These are phyloP conservation scores for Alternaria gansuensis DNA, from an alignment of 2,329 filamentous ascomycete genomes.

Conservation along the genomic window DNA sequence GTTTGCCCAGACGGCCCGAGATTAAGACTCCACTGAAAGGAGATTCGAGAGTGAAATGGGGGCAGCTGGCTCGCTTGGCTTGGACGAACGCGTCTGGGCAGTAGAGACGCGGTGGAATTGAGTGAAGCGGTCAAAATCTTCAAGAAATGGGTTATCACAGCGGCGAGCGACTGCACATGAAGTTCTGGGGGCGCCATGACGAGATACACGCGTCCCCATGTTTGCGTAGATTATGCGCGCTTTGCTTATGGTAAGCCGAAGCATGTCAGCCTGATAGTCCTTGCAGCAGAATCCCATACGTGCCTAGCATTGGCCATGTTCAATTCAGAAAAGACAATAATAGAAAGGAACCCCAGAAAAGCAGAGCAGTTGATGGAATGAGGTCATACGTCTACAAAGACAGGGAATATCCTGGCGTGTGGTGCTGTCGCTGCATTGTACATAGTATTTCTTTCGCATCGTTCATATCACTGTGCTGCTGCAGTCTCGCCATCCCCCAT, in stretches of 20 bases:
- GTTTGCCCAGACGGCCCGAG: slow-evolving; percentile 20
- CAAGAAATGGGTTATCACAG: background rate
- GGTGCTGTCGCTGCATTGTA: background rate
- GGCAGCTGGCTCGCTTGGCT: slow-evolving; percentile 2
- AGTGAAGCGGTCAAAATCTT: background rate
- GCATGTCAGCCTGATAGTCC: background rate
- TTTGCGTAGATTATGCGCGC: background rate
- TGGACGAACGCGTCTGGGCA: background rate
- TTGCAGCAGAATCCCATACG: background rate
- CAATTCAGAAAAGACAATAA: background rate
- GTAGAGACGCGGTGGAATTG: background rate
- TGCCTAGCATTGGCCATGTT: slow-evolving; percentile 1
- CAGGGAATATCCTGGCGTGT: background rate
- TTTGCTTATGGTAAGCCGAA: slow-evolving; percentile 3
- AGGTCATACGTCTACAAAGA: background rate
- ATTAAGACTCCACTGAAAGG: slow-evolving; percentile 19
- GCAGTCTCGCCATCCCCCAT: background rate
- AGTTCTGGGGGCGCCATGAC: background rate
- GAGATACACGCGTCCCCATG: background rate
- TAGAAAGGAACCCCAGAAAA: background rate
- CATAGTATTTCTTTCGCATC: background rate
- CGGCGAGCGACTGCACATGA: background rate
- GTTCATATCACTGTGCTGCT: background rate
- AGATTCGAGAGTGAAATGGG: slow-evolving; percentile 4
- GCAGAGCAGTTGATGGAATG: background rate